Evolutionary conservation across 352 stramenopile genomes (phyloP).

Genomic region (Globisporangium radiosum): DNA sequence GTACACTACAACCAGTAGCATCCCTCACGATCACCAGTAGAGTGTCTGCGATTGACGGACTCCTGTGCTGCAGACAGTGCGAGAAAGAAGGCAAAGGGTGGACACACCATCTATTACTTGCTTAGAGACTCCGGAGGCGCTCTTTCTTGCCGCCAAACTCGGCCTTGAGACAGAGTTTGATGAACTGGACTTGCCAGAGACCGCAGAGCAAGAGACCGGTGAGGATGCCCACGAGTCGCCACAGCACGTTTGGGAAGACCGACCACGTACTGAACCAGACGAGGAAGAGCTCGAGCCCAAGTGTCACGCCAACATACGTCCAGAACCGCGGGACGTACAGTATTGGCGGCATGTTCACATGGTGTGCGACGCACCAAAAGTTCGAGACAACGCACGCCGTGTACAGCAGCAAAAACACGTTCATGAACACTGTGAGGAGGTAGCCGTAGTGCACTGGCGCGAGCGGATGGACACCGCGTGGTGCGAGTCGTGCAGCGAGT

Average conservation of each 20-base stretch:
- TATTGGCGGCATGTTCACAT: constrained; percentile 60
- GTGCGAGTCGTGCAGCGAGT: constrained; percentile 49
- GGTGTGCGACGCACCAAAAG: constrained; percentile 53
- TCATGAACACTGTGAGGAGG: constrained; percentile 69
- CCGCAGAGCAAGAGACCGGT: constrained; percentile 40
- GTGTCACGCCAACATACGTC: constrained; percentile 43
- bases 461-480: constrained; percentile 57
- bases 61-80: background rate
- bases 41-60: background rate
- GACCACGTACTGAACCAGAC: constrained; percentile 79
- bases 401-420: constrained; percentile 75
- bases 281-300: constrained; percentile 49
- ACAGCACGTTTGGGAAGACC: constrained; percentile 72
- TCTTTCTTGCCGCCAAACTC: constrained; percentile 81
- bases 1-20: too few relatives aligned
- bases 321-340: constrained; percentile 71
- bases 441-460: constrained; percentile 72
- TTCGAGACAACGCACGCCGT: constrained; percentile 71
- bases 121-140: constrained; percentile 60
- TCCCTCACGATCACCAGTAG: background rate
- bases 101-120: too few relatives aligned
- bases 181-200: constrained; percentile 64
- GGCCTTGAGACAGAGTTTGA: constrained; percentile 55
- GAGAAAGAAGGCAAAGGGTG: too few relatives aligned
- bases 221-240: constrained; percentile 59